Evolutionary conservation across 2,329 filamentous ascomycete species (phyloP).

Genomic region (Sarocladiaceae sp.): DNA sequence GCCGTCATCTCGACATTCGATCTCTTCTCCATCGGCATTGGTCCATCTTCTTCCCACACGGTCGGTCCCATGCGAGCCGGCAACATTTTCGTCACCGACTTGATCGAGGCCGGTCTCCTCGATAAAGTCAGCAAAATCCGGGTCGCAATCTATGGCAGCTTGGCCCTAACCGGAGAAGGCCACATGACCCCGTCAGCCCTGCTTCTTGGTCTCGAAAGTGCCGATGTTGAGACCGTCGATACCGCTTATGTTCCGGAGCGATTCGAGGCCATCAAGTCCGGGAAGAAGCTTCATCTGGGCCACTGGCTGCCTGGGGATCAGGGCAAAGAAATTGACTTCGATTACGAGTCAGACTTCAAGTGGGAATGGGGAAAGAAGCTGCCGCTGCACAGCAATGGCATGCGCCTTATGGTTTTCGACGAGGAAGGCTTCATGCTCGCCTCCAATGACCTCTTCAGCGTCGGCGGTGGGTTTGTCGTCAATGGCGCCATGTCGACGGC

Average conservation of each 20-base stretch:
- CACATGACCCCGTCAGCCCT: slow-evolving; percentile 46
- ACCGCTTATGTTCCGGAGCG: slow-evolving; percentile 40
- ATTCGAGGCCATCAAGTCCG: slow-evolving; percentile 38
- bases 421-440: slow-evolving; percentile 38
- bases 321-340: slow-evolving; percentile 40
- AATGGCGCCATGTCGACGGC: slow-evolving; percentile 40
- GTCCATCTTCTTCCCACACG: slow-evolving; percentile 44
- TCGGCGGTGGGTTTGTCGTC: slow-evolving; percentile 46
- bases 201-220: slow-evolving; percentile 42
- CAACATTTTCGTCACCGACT: slow-evolving; percentile 43
- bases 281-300: slow-evolving; percentile 37
- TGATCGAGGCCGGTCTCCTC: slow-evolving; percentile 38
- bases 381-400: slow-evolving; percentile 45
- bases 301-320: slow-evolving; percentile 31
- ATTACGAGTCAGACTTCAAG: slow-evolving; percentile 41
- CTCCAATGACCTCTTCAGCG: slow-evolving; percentile 44
- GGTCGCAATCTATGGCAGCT: slow-evolving; percentile 42
- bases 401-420: slow-evolving; percentile 45
- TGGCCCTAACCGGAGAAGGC: slow-evolving; percentile 44
- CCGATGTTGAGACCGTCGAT: slow-evolving; percentile 42
- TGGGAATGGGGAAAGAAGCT: slow-evolving; percentile 47
- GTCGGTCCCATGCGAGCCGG: slow-evolving; percentile 46
- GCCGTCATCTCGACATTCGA: slow-evolving; percentile 47
- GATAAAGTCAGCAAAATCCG: slow-evolving; percentile 40
- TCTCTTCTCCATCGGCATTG: slow-evolving; percentile 45